Base-by-base conservation (phyloP, 2,329 filamentous ascomycete species). In the Alternaria consortialis region DNA sequence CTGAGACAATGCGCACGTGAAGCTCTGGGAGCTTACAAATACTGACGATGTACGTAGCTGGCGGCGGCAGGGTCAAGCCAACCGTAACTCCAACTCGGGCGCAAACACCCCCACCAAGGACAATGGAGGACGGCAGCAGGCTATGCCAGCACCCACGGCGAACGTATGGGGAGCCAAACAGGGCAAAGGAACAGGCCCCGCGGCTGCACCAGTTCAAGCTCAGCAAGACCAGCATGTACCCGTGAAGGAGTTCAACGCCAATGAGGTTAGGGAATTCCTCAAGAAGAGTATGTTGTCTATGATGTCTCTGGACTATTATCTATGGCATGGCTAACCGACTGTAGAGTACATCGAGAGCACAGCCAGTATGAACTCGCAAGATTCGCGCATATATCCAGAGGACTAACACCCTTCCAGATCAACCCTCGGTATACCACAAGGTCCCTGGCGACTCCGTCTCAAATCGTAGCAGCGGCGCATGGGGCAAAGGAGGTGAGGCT, bases 211-310 rank as follows among this genome's bases (percentile, higher is more conserved):
- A 46, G 60, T 58, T 47, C 64, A 68, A 47, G 68, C 62, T 27
- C 70, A 68, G 61, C 51, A 64, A 39, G 74, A 77, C 40, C 71
- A 74, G 31, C 73, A 79, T 59, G 68, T 74, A 32, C 76, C 77
- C 3, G 75, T 79, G 55, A 74, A 71, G 44, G 79, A 78, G 53
- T 84, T 83, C 75, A 83, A 83, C 68, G 74, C 77, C 6, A 73
- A 66, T 20, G 81, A 82, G 64, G 77, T 82, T 61, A 79, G 74
- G 69, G 75, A 78, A 4, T 80, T 78, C 61, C 67, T 82, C 73
- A 78, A 73, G 55, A 79, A 80, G 69, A 75, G 80, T 74, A 69
- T 58, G 69, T 77, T 58, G 69, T 77, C 25, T 25, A 31, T 9
- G 12, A 31, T 13, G 15, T 12, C 8, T 20, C 27, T 20, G 6